These are phyloP conservation scores for Chytriomyces confervae DNA, from an alignment of 192 early-diverging fungal genomes.

Conservation along the genomic window DNA sequence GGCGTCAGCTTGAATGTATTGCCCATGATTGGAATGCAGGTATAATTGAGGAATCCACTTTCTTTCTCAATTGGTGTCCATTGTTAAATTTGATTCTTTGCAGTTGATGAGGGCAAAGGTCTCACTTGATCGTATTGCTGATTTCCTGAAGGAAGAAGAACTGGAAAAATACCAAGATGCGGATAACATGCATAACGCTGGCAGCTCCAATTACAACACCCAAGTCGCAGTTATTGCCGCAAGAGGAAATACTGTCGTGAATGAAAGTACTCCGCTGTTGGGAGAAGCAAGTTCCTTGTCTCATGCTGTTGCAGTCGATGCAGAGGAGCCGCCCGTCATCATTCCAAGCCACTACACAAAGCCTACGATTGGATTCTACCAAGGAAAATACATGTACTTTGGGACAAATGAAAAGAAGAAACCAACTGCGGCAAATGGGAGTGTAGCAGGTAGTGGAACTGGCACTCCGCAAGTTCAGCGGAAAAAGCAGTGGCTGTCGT, in stretches of 20 bases:
- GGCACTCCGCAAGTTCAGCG: background rate
- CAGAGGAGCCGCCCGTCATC: background rate
- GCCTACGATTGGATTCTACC: constrained; percentile 26
- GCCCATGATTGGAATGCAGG: constrained; percentile 36
- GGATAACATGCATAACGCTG: background rate
- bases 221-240: background rate
- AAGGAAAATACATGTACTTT: constrained; percentile 33
- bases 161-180: constrained; percentile 43
- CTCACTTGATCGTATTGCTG: constrained; percentile 40
- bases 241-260: background rate
- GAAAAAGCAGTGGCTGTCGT: background rate
- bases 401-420: constrained; percentile 28
- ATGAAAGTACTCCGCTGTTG: constrained; percentile 26
- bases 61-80: background rate
- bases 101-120: constrained; percentile 41
- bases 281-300: background rate
- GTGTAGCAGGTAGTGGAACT: background rate
- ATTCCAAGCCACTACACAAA: background rate
- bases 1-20: constrained; percentile 32
- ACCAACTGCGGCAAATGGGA: background rate
- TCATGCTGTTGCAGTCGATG: background rate
- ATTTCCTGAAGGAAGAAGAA: constrained; percentile 48
- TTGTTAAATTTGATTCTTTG: background rate
- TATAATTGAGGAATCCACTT: background rate
- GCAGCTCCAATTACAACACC: background rate